phyloP scores from a whole-genome alignment of 257 asterid genomes.

The Galeopsis tetrahit region DNA sequence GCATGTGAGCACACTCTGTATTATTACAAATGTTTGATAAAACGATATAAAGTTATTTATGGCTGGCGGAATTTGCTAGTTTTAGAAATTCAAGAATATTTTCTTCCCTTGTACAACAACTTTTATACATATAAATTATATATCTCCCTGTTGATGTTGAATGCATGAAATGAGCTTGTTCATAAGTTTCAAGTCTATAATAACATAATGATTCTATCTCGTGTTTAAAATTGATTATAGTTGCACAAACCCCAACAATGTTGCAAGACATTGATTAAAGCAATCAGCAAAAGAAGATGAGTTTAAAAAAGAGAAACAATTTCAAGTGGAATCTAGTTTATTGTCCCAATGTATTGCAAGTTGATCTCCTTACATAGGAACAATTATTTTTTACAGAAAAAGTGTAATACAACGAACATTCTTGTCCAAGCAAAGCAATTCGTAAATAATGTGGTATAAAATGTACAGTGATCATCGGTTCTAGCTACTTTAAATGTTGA shows the following conservation, averaged over 20 bases:
- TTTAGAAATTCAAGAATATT: not conserved
- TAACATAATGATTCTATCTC: too few relatives aligned
- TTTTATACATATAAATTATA: too few relatives aligned
- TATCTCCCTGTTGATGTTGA: too few relatives aligned
- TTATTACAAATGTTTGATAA: constrained; percentile 35
- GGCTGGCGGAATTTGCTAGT: constrained; percentile 34
- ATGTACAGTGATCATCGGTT: constrained; percentile 27
- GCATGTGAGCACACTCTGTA: constrained; percentile 33
- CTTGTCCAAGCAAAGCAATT: not conserved
- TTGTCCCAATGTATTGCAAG: not conserved
- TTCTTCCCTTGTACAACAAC: too few relatives aligned
- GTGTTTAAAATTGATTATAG: not conserved
- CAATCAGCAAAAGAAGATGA: not conserved
- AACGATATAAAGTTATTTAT: constrained; percentile 24
- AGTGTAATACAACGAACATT: not conserved
- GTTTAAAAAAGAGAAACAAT: not conserved
- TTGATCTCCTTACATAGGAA: not conserved
- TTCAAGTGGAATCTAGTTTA: not conserved
- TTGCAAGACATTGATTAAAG: not conserved
- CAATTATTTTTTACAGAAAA: not conserved
- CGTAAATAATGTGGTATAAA: not conserved
- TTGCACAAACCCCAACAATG: not conserved
- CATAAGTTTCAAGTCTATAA: too few relatives aligned
- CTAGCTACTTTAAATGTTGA: not conserved
- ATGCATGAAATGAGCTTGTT: too few relatives aligned